Conservation (phyloP, 2,329 filamentous ascomycete genomes). For the Fulvia fulva region DNA sequence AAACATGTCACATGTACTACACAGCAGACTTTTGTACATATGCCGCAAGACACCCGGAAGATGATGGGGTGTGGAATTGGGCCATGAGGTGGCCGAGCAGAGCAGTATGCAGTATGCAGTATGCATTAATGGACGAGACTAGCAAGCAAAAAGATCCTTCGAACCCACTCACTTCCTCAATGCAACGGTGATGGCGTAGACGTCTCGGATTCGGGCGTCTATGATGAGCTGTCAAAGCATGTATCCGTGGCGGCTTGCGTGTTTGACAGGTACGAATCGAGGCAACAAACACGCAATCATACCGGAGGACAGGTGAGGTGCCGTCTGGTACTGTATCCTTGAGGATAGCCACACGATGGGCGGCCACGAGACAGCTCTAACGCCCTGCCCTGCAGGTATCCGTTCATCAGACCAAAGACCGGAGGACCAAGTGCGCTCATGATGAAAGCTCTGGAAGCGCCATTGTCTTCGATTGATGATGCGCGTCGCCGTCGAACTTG, state of each 20-base stretch:
- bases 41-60: neutral
- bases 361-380: slow-evolving; percentile 1
- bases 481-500: neutral
- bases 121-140: neutral
- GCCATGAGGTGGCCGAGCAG: neutral
- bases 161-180: neutral
- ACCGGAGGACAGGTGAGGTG: neutral
- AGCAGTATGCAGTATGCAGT: neutral
- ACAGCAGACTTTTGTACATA: neutral
- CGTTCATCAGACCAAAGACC: neutral
- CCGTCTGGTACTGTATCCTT: neutral
- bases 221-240: slow-evolving; percentile 5
- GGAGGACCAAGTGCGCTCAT: too few relatives aligned
- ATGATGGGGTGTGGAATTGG: neutral
- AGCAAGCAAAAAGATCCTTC: neutral
- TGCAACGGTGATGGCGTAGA: neutral
- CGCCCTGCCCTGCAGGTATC: neutral
- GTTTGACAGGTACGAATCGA: neutral
- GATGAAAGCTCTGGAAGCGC: neutral
- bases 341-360: neutral
- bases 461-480: neutral
- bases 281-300: neutral
- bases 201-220: neutral
- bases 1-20: neutral
- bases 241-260: neutral